Percentiles rank a stretch among this genome's conserved stretches.
Conservation (phyloP, 2,329 filamentous ascomycete species). For the Albifimbria verrucaria region DNA sequence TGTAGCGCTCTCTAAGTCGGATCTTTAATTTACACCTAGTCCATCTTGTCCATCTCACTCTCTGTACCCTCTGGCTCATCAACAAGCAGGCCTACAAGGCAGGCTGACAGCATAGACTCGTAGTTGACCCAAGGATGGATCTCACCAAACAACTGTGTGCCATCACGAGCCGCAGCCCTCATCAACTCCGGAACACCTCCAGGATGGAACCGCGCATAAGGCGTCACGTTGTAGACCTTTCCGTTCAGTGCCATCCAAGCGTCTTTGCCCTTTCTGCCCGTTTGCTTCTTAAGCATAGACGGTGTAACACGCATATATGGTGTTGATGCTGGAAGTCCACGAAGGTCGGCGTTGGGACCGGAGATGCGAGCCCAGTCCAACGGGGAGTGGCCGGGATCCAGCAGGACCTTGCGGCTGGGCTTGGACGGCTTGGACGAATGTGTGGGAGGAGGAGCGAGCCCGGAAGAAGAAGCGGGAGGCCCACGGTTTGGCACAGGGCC, state of each 20-base stretch:
- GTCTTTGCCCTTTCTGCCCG: conserved; percentile 78
- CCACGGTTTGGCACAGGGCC: conserved; percentile 40
- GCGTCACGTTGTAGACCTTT: conserved; percentile 89
- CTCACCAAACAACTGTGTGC: conserved; percentile 61
- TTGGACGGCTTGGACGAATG: conserved; percentile 50
- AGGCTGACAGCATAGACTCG: conserved; percentile 64
- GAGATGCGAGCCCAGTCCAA: conserved; percentile 91
- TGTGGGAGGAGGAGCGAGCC: conserved; percentile 56
- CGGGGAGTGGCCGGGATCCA: conserved; percentile 89
- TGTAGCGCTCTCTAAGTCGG: too few relatives aligned
- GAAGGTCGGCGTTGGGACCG: conserved; percentile 61
- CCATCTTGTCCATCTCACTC: conserved; percentile 58
- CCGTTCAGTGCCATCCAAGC: conserved; percentile 90
- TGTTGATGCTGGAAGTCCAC: conserved; percentile 51
- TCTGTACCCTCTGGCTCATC: conserved; percentile 45
- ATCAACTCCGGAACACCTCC: conserved; percentile 76
- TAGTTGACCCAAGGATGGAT: conserved; percentile 72
- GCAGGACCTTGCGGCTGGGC: conserved; percentile 67
- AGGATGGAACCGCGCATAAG: conserved; percentile 87
- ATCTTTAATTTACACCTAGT: conserved; percentile 30
- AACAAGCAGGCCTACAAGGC: conserved; percentile 61
- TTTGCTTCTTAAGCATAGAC: conserved; percentile 71
- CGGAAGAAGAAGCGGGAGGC: conserved; percentile 21
- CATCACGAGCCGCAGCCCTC: conserved; percentile 59
- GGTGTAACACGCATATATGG: conserved; percentile 75